Base-by-base conservation (phyloP, 352 stramenopile species). In the Aphanomyces invadans region DNA sequence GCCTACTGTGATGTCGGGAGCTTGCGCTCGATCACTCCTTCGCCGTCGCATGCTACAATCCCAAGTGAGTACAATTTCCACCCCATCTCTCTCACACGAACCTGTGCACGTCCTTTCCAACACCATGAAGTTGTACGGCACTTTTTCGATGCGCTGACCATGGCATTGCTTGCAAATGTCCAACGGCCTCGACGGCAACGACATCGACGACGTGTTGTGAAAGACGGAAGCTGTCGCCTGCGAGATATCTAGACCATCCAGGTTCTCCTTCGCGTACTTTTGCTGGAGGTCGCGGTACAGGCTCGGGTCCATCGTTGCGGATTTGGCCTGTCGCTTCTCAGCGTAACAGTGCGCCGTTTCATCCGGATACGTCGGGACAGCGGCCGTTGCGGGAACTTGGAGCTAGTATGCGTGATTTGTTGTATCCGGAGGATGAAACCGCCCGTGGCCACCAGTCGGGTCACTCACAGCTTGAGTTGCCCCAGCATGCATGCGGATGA, bases 141-240 rank as follows among this genome's bases (percentile, higher is more conserved):
- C 53, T 52, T 86, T 86, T 51, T 85, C 78, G 33, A 85, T 74
- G 17, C 79, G 78, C 39, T 86, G 79, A 48, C 79, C 81, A 23
- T 80, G 72, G 38, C 81, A 90, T n/a, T 52, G 61, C 11, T 65
- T 51, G 52, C 81, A 90, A 62, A 88, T 68, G 46, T 74, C 62
- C 23, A 88, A 10, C 21, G 45, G 5, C n/a, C 42, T 25, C 36
- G 60, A 11, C 10, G 36, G 7, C 36, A 15, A 15, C 55, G 36
- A 15, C 10, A 49, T 48, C 46, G 5, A 42, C 36, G 15, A 7
- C 7, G 36, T 42, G 36, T 42, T 15, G 15, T 42, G 36, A 42
- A 42, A 42, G 7, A 42, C 15, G 36, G 36, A 42, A 42, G 36
- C 36, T 15, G 36, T 42, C 36, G 36, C 7, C 36, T 42, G 7